Evolutionary conservation across 768 basidiomycete species (phyloP), one percentile per base, ranked within the genome.

Genomic region (Boletus speciosus): DNA sequence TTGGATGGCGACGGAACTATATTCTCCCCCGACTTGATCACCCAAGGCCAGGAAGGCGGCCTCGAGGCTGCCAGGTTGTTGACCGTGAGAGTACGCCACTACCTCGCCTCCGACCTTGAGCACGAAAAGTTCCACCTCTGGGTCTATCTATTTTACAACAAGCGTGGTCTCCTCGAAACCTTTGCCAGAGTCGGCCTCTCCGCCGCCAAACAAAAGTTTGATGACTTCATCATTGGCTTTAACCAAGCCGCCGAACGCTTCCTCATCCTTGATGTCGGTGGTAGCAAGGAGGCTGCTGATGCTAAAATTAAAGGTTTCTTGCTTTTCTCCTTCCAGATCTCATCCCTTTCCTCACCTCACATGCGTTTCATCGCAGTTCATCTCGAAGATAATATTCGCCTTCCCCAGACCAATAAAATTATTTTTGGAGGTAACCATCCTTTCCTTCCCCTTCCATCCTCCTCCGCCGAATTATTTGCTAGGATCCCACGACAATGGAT

Each of bases 401-500:
- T 83, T 52, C 80, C 83, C 36, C 84, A 87, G 64, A 86, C 83
- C 3, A 74, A 73, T 59, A 85, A 81, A 71, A 75, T 89, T 63
- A 72, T 88, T 57, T 86, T 88, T 61, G 85, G 83, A 63, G 86
- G 86, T 80, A 56, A 52, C 66, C 25, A 38, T n/a, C 43, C 49
- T 55, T 25, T 11, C 49, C 46, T 47, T 41, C 12, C 12, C 12
- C 29, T 36, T 56, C 49, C 27, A 32, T 55, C 48, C 44, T 19
- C 37, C 29, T 51, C 19, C 54, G 11, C 27, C n/a, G 9, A 59
- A 42, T 34, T 2, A 31, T 43, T 51, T 34, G 31, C 41, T 58
- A 87, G 85, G 85, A 57, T 84, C 82, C 62, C 87, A 88, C 65
- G 86, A 88, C 70, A 82, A 82, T 71, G 86, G 87, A 60, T 88